Evolutionary conservation across 345 rosid species (phyloP).

Genomic region (thale cress (Arabidopsis thaliana)): TAIR10.1 NC_003071.7:16156001-16156500

Average conservation of each 20-base stretch:
- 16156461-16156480: neutral
- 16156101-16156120: slow-evolving; percentile 72
- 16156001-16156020: slow-evolving; percentile 89
- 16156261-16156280: slow-evolving; percentile 66
- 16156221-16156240: slow-evolving; percentile 62
- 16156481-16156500: too few species aligned
- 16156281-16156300: slow-evolving; percentile 60
- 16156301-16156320: slow-evolving; percentile 1
- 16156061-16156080: neutral
- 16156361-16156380: neutral
- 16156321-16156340: slow-evolving; percentile 14
- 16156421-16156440: too few species aligned
- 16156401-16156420: slow-evolving; percentile 10
- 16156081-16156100: neutral
- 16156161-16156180: slow-evolving; percentile 74
- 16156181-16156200: slow-evolving; percentile 88
- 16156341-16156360: neutral
- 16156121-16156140: slow-evolving; percentile 89
- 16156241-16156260: slow-evolving; percentile 58
- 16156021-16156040: slow-evolving; percentile 58
- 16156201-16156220: slow-evolving; percentile 67
- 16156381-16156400: neutral
- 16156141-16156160: slow-evolving; percentile 79
- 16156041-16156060: neutral
- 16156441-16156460: neutral